A percentile compares a stretch with the other conserved stretches of the same genome.
phyloP scores from a whole-genome alignment of 495 filamentous ascomycete genomes.

The Daldinia decipiens region DNA sequence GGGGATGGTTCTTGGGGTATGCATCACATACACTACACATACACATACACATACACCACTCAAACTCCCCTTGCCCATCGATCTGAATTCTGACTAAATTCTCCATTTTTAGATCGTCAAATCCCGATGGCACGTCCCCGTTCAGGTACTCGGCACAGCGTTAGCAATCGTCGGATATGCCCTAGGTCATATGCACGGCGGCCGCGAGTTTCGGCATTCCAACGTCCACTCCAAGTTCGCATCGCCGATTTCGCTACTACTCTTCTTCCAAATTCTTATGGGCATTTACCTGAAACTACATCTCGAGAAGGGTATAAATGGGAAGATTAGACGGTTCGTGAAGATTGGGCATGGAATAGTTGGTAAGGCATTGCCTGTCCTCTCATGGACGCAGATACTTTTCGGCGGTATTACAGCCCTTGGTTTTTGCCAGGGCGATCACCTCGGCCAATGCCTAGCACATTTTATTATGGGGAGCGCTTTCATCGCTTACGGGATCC shows the following conservation, averaged over 20 bases:
- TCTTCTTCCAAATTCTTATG: conserved; percentile 78
- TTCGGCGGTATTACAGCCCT: conserved; percentile 94
- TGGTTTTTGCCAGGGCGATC: conserved; percentile 94
- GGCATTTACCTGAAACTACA: conserved; percentile 92
- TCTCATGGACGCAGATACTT: conserved; percentile 94
- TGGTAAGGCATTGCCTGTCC: conserved; percentile 86
- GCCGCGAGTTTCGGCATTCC: conserved; percentile 78
- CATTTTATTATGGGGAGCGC: conserved; percentile 99
- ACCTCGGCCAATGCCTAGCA: conserved; percentile 90
- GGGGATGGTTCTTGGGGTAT: conserved; percentile 94
- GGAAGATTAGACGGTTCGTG: conserved; percentile 74
- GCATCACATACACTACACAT: conserved; percentile 40
- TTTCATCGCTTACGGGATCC: conserved; percentile 92
- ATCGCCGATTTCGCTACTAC: conserved; percentile 78
- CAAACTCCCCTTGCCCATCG: not conserved
- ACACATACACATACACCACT: not conserved
- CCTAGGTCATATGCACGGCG: conserved; percentile 89
- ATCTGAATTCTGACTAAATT: conserved; percentile 10
- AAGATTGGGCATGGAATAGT: conserved; percentile 80
- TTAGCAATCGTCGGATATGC: conserved; percentile 87
- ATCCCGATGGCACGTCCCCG: conserved; percentile 92
- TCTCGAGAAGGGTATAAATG: conserved; percentile 83
- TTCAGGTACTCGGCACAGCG: conserved; percentile 78
- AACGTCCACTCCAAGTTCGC: conserved; percentile 89
- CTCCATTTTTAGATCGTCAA: conserved; percentile 73